Conservation (phyloP, 192 early-diverging fungal genomes). For the Geranomyces michiganensis region DNA sequence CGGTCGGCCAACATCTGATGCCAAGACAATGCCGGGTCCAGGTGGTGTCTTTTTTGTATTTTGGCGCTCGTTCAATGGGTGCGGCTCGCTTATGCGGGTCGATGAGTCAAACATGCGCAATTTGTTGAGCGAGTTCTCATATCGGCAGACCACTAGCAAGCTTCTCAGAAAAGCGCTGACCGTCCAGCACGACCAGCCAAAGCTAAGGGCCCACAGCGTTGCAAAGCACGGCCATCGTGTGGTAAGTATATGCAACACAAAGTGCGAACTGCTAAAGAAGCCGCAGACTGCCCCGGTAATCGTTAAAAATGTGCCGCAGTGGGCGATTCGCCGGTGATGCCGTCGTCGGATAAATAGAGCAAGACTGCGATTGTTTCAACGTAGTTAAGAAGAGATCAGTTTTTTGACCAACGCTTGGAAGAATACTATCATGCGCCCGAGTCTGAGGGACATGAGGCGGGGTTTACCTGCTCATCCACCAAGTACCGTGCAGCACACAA, state of each 20-base stretch:
- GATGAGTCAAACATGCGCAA: not conserved
- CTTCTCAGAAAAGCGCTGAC: no score
- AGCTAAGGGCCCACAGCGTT: slow-evolving; percentile 12
- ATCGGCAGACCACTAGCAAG: not conserved
- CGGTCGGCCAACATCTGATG: no score
- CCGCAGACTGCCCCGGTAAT: slow-evolving; percentile 6
- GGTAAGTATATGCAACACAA: slow-evolving; percentile 6
- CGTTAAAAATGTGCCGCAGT: slow-evolving; percentile 7
- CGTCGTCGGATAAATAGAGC: slow-evolving; percentile 5
- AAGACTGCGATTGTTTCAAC: not conserved
- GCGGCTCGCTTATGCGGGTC: not conserved
- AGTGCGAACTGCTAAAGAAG: not conserved
- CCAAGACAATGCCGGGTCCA: not conserved
- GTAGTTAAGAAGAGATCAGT: not conserved
- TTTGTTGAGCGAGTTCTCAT: not conserved
- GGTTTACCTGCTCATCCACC: slow-evolving; percentile 18
- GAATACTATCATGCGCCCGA: no score
- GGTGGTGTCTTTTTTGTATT: not conserved
- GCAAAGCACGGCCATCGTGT: slow-evolving; percentile 13
- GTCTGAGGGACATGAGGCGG: no score
- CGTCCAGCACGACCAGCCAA: not conserved
- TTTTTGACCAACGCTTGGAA: not conserved
- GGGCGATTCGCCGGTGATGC: not conserved
- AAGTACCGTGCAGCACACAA: not conserved
- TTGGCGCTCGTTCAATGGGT: not conserved